Percentiles rank a stretch among this genome's conserved stretches.
Conservation (phyloP, 345 rosid genomes). For the Conringia planisiliqua region DNA sequence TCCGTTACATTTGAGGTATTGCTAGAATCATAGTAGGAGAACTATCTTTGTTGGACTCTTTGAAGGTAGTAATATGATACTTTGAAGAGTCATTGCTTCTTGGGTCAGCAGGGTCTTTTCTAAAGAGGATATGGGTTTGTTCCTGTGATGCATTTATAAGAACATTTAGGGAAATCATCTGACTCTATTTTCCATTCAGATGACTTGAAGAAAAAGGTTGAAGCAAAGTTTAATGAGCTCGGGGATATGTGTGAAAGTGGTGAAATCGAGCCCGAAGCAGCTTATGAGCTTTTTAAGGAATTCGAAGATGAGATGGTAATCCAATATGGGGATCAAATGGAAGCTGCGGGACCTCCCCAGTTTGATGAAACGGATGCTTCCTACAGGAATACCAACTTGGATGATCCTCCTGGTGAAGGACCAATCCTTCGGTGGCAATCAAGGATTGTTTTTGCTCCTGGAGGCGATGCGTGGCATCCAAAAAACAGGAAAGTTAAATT, state of each 20-base stretch:
- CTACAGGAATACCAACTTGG: conserved; percentile 45
- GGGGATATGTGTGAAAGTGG: conserved; percentile 86
- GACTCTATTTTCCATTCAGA: conserved; percentile 41
- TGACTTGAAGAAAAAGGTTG: conserved; percentile 80
- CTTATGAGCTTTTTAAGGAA: conserved; percentile 72
- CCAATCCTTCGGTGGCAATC: conserved; percentile 92
- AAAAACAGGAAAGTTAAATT: conserved; percentile 91
- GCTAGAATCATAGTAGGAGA: no score
- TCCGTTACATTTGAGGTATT: no score
- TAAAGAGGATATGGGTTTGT: conserved; percentile 6
- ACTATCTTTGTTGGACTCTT: no score
- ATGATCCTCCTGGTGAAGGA: conserved; percentile 90
- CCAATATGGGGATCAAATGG: conserved; percentile 60
- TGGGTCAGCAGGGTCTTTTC: background rate
- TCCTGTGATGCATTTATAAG: background rate
- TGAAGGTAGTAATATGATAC: no score
- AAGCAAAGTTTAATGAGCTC: conserved; percentile 70
- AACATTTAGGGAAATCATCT: background rate
- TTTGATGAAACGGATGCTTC: conserved; percentile 55
- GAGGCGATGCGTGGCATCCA: conserved; percentile 99
- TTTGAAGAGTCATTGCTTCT: no score
- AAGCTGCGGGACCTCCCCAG: conserved; percentile 57
- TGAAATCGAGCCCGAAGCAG: conserved; percentile 74
- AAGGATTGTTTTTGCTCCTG: conserved; percentile 81
- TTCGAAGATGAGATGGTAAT: conserved; percentile 86